Evolutionary conservation across 805 yeast genomes (phyloP).

Genomic region (Hanseniaspora lindneri): DNA sequence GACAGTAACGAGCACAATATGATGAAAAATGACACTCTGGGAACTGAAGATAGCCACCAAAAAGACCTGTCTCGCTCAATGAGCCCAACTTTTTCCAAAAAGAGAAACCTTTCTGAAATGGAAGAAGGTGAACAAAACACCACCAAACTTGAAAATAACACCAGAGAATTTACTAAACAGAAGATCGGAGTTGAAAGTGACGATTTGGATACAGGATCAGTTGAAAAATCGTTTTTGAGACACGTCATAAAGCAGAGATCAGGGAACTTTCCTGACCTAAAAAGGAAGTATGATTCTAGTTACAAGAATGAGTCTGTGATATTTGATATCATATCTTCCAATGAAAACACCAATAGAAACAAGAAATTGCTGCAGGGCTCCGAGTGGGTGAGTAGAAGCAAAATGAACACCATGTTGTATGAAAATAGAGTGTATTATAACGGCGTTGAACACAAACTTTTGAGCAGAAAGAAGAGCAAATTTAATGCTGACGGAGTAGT

Average conservation of each 20-base stretch:
- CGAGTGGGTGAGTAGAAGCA: constrained; percentile 35
- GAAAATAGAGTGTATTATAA: constrained; percentile 29
- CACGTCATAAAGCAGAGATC: constrained; percentile 26
- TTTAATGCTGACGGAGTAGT: constrained; percentile 4
- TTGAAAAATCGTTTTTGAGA: constrained; percentile 21
- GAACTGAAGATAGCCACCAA: no score
- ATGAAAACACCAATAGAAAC: constrained; percentile 42
- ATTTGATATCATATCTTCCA: constrained; percentile 23
- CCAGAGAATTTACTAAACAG: no score
- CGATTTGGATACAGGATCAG: constrained; percentile 19
- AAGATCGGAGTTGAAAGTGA: constrained; percentile 5
- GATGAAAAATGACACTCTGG: no score
- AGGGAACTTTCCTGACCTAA: constrained; percentile 28
- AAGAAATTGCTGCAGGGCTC: constrained; percentile 44
- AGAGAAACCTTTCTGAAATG: not conserved
- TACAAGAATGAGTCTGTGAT: constrained; percentile 11
- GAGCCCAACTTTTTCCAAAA: no score
- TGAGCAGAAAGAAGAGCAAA: constrained; percentile 23
- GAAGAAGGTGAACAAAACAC: no score
- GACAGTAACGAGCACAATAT: no score
- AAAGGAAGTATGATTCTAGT: constrained; percentile 24
- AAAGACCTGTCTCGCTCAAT: no score
- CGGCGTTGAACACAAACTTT: constrained; percentile 29
- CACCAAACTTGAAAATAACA: no score
- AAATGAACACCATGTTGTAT: constrained; percentile 28